Evolutionary conservation across 805 yeast genomes (phyloP), one percentile per base, ranked within the genome.

Genomic region (Kodamaea laetipori): DNA sequence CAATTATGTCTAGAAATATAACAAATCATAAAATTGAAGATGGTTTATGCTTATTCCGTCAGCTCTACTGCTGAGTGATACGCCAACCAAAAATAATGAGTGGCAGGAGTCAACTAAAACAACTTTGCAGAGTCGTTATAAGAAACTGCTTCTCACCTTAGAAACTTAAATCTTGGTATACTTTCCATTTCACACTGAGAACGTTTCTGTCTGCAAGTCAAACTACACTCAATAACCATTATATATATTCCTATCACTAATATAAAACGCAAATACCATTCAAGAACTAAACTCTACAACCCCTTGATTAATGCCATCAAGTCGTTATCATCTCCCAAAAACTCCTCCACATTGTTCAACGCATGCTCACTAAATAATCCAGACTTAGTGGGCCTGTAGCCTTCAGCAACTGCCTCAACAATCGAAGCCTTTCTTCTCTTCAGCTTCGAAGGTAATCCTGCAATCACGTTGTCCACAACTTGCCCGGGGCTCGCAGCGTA

Each of bases 281-380:
- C 13, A 30, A 30, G 34, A 30, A 30, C 19, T 30, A 24, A 15
- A 17, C 38, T 16, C 38, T 45, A 50, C 35, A 60, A 46, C 18
- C 63, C 63, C 49, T 58, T 57, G 41, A 71, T 67, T 37, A 71
- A 61, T 6, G 74, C 71, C 75, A 71, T 66, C 43, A 71, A 56
- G 49, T 71, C 76, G 44, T 60, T 57, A 51, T 71, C 76, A 27
- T 80, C 87, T 15, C 79, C 80, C 38, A 82, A 59, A 9, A 77
- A 71, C 51, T 85, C 87, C 56, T 86, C 94, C 31, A 86, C 87
- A 55, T 83, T 87, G 7, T 81, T 81, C 54, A 86, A 61, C 2
- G 88, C 82, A 46, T 78, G 79, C 59, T 86, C 94, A 57, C 85
- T 83, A 60, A 86, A 86, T 44, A 86, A 64, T 4, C 95, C 95